Percentiles rank a stretch among this genome's conserved stretches.
phyloP scores from a whole-genome alignment of 176 grass and related monocot species.

The Eleusine indica region DNA sequence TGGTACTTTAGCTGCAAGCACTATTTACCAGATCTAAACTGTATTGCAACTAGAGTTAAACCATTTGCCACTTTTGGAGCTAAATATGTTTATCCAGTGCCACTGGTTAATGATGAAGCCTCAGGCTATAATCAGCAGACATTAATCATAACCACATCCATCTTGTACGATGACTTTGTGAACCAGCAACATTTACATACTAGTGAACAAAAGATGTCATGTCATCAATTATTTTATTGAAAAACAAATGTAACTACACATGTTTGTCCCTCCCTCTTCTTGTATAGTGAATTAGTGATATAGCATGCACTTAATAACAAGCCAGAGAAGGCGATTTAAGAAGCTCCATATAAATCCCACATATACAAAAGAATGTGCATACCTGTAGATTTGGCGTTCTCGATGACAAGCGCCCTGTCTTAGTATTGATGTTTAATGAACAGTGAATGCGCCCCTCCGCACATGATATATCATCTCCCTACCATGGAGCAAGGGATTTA shows the following conservation, averaged over 20 bases:
- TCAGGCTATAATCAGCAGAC: constrained; percentile 10
- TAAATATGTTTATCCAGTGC: constrained; percentile 24
- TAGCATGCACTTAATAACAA: constrained; percentile 17
- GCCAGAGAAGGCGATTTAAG: not conserved
- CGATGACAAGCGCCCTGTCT: constrained; percentile 89
- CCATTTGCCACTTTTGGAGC: constrained; percentile 30
- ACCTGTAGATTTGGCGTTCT: constrained; percentile 90
- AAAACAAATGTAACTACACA: constrained; percentile 6
- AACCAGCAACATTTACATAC: constrained; percentile 18
- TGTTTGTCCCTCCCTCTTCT: not conserved
- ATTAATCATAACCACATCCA: constrained; percentile 16
- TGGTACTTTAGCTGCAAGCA: constrained; percentile 12
- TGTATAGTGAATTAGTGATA: not conserved
- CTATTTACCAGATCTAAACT: constrained; percentile 6
- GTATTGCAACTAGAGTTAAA: constrained; percentile 13
- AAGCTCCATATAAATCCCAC: not conserved
- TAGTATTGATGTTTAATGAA: constrained; percentile 99
- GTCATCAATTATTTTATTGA: constrained; percentile 5
- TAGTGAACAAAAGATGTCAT: constrained; percentile 1
- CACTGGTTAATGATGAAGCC: constrained; percentile 23
- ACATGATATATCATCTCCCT: constrained; percentile 90
- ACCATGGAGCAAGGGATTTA: constrained; percentile 10
- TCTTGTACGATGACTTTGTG: not conserved
- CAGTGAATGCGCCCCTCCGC: constrained; percentile 70
- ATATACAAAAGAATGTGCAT: constrained; percentile 34